Conservation (phyloP, 2,329 filamentous ascomycete species). For the Rhexocercosporidium sp. region DNA sequence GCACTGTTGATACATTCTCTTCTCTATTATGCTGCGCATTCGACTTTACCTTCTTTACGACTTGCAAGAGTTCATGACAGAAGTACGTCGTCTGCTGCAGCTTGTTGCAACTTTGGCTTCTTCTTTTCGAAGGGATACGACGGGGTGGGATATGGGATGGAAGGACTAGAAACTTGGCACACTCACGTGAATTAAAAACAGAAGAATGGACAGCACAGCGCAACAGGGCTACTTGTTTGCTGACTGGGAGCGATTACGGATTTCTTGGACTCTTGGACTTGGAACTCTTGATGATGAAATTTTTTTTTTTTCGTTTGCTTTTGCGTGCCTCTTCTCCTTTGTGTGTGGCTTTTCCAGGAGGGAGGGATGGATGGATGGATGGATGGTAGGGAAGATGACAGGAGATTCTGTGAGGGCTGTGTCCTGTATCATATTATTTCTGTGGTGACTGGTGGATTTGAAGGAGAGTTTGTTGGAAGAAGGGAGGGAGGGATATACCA, state of each 20-base stretch:
- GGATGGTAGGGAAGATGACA: not conserved
- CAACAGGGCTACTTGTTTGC: slow-evolving; percentile 5
- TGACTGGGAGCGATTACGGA: slow-evolving; percentile 4
- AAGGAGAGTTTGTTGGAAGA: not conserved
- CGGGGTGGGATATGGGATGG: slow-evolving; percentile 10
- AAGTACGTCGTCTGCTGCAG: not conserved
- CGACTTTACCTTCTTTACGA: not conserved
- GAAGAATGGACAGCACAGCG: slow-evolving; percentile 4
- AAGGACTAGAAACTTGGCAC: slow-evolving; percentile 22
- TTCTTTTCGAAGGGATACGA: slow-evolving; percentile 3
- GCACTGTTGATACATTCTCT: slow-evolving; percentile 30
- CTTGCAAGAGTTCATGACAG: not conserved
- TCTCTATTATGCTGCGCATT: slow-evolving; percentile 10
- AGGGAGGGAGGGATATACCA: not conserved
- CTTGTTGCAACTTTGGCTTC: slow-evolving; percentile 11
- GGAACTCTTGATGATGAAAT: slow-evolving; percentile 5
- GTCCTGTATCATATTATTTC: slow-evolving; percentile 8
- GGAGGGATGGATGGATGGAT: not conserved
- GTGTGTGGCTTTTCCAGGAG: not conserved
- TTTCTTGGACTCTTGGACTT: not conserved
- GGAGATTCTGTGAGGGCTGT: not conserved
- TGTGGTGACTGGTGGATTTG: not conserved
- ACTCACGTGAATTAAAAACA: slow-evolving; percentile 20
- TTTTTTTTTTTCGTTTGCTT: not conserved
- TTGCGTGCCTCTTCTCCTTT: not conserved